Base-by-base conservation (phyloP, 2,329 filamentous ascomycete genomes). In the Hypomyces rosellus region DNA sequence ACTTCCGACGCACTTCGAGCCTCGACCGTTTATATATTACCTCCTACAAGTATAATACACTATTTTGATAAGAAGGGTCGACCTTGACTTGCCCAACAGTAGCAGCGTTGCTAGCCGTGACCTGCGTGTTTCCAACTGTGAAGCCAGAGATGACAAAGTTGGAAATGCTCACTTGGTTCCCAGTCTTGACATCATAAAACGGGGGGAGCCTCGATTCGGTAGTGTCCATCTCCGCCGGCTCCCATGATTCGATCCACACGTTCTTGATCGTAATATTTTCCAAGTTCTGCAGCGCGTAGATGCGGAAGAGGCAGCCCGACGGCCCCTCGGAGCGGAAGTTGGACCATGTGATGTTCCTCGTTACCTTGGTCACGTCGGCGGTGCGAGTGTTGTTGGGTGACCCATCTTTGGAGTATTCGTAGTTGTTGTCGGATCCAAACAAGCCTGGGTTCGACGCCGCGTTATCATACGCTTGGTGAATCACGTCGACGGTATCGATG, bases 401-500 rank as follows among this genome's bases (percentile, higher is more conserved):
- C 2, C 36, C 36, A 9, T 38, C 15, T n/a, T 38, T 38, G 14
- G 15, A n/a, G 9, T 38, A n/a, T 38, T 16, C 18, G 40, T 42
- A 42, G 11, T 25, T 42, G 16, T 20, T 25, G 40, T 18, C 18
- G 12, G 40, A 42, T 14, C 40, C 40, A 12, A 42, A 18, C 15
- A 42, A 14, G 40, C 40, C 40, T 5, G 15, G 40, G 40, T 42
- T 42, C 6, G 40, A 42, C n/a, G 13, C 20, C 40, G n/a, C 20
- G 12, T 45, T 47, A 34, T 34, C 41, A 46, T 53, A 56, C 15
- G 46, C 52, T 22, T 50, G 59, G 48, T 65, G 63, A 15, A 65
- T 60, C 14, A 65, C 55, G 14, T 62, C 49, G 14, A 66, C 57
- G 1, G 38, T 52, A 15, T 62, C 52, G 30, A 66, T 56, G 14